phyloP scores from a whole-genome alignment of 163 green algal genomes.

The Scenedesmus sp. region DNA sequence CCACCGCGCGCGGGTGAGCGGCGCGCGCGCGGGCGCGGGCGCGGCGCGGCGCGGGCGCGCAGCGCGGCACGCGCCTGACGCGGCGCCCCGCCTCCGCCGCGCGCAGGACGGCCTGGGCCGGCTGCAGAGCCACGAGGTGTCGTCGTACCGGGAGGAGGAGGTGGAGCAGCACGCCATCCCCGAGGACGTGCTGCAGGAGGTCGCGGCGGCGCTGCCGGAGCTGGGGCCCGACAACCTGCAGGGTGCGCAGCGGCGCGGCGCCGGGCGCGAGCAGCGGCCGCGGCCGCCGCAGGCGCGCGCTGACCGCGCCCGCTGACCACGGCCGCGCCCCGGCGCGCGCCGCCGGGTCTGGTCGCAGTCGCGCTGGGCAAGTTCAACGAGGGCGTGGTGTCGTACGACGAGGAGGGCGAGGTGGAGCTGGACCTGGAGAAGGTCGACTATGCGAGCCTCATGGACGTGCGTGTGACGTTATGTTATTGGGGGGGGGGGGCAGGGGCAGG shows the following conservation, averaged over 20 bases:
- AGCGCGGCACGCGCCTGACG: too few species aligned
- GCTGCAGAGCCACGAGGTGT: conserved; percentile 38
- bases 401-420: conserved; percentile 46
- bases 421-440: conserved; percentile 39
- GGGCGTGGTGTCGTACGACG: conserved; percentile 18
- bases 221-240: conserved; percentile 33
- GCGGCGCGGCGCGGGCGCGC: too few species aligned
- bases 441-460: conserved; percentile 37
- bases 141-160: conserved; percentile 33
- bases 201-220: conserved; percentile 27
- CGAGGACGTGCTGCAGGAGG: conserved; percentile 33
- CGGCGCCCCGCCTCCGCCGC: too few species aligned
- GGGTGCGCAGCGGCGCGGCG: not conserved
- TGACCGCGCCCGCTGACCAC: too few species aligned
- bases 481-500: not conserved
- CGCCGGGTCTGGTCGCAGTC: too few species aligned
- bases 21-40: not conserved
- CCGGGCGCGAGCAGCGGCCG: not conserved
- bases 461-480: too few species aligned
- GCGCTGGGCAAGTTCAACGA: conserved; percentile 43
- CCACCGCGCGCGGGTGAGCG: not conserved
- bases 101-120: conserved; percentile 28
- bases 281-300: conserved; percentile 9
- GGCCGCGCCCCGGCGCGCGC: too few species aligned
- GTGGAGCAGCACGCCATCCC: conserved; percentile 30